These are phyloP conservation scores for Backusella tarrabulga DNA, from an alignment of 192 early-diverging fungal genomes.

Conservation along the genomic window DNA sequence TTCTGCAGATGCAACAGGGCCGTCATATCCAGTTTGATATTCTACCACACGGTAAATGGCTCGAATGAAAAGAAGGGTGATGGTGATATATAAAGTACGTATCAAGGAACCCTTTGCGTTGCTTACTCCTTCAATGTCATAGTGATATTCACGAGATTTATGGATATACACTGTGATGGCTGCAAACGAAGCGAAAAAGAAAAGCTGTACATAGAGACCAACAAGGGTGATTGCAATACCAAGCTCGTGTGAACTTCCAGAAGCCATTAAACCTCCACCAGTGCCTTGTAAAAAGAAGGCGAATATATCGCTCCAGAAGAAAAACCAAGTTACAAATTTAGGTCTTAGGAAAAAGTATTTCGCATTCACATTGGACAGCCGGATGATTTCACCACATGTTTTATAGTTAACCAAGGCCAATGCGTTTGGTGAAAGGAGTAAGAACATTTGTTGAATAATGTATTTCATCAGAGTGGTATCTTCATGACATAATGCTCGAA, in stretches of 20 bases:
- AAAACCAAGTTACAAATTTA: constrained; percentile 10
- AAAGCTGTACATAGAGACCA: not conserved
- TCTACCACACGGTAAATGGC: constrained; percentile 6
- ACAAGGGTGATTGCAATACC: not conserved
- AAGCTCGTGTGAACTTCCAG: not conserved
- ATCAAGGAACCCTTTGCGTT: not conserved
- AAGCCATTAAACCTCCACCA: not conserved
- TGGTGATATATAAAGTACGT: not conserved
- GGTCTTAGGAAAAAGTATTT: not conserved
- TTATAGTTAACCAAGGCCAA: constrained; percentile 1
- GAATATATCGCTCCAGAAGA: constrained; percentile 1
- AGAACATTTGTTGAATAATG: not conserved
- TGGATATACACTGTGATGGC: not conserved
- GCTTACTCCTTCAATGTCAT: not conserved
- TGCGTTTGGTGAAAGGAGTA: constrained; percentile 1
- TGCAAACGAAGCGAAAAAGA: constrained; percentile 5
- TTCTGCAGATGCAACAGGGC: not conserved
- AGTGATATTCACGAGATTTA: not conserved
- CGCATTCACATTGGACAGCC: not conserved
- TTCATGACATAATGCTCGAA: not conserved
- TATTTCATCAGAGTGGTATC: not conserved
- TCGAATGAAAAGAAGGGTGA: not conserved
- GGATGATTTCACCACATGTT: constrained; percentile 2
- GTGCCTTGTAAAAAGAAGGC: not conserved
- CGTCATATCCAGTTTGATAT: not conserved